Evolutionary conservation across 2,329 filamentous ascomycete species (phyloP), one percentile per base, ranked within the genome.

Genomic region (Colletotrichum tamarilloi): DNA sequence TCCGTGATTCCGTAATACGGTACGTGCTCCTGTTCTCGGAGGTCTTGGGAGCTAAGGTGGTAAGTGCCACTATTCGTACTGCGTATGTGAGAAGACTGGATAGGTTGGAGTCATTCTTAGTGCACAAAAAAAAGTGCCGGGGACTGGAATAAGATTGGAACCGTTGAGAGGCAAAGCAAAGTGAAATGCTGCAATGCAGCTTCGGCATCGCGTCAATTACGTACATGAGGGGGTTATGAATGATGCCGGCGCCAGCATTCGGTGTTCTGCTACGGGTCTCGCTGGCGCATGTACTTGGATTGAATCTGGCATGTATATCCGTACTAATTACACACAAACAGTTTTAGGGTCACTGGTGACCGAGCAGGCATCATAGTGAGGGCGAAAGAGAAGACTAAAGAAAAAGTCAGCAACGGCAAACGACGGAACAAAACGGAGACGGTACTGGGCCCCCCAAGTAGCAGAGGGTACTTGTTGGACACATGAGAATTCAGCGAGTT

Each of bases 361-460:
- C 11, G 32, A 35, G 32, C 32, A 35, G 32, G 32, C 32, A 64
- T 22, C 56, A 32, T 30, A 62, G 62, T 35, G 30, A 67, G n/a
- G 16, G 11, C n/a, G 32, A 35, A 35, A 35, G 32, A 42, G 52
- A 16, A 57, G 42, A 35, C 16, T 5, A 11, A 14, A 24, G 5
- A 24, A 42, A 62, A 62, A 46, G 11, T 32, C 55, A 7, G 12
- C 22, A 26, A 58, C 65, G 70, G 66, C 70, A 69, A 73, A 64
- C 70, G 26, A 65, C 66, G 66, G 70, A 69, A 60, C 58, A 56
- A 62, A 60, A 69, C 66, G 66, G 66, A 60, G 66, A 42, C 52
- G 49, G 24, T 16, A 22, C 64, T 68, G 69, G 65, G 56, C 42
- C 68, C 11, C 8, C 24, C 30, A 35, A 35, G 28, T 68, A 35